Base-by-base conservation (phyloP, 139 green algal genomes). In the Ettlia oleoabundans region DNA sequence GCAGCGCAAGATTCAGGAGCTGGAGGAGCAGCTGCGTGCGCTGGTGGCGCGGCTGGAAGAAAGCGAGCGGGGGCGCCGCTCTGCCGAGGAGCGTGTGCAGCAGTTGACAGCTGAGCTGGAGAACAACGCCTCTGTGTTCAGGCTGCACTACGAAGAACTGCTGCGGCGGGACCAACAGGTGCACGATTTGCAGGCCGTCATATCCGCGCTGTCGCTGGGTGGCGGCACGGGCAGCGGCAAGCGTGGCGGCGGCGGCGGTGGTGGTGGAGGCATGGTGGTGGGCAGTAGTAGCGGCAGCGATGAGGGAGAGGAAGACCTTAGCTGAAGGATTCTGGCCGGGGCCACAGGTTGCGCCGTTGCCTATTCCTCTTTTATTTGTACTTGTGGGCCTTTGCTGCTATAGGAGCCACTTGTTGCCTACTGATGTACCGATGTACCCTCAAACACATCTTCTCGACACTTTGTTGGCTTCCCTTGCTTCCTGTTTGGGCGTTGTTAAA, bases 141-240 rank as follows among this genome's bases (percentile, higher is more conserved):
- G 61, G 66, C 78, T 84, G 66, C 78, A 84, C n/a, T 84, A 78
- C 18, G 66, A 78, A 37, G 78, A 77, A 51, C 64, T 84, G 78
- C 47, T 84, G 65, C 33, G 66, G 6, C 75, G 75, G 35, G 78
- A 84, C 35, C 24, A 42, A 51, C 51, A 77, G 51, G 75, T 84
- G 0, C 4, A n/a, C 51, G 78, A 84, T 41, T 51, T 84, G 35
- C 75, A 81, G 58, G 75, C 75, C 0, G 75, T 81, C 43, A 72
- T 81, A 18, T 41, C 63, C 10, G 75, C 75, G n/a, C 58, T 81
- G 61, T 81, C 75, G n/a, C 61, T 81, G 26, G 75, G 75, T 35
- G 47, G 71, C 32, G 35, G 53, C 35, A 13, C 2, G 24, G 13
- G 28, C 37, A 52, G 35, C 26, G 35, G 32, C 37, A 30, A 0